Percentiles rank a stretch among this genome's conserved stretches.
Conservation (phyloP, 73 alveolate species). For the Effrenium voratum region DNA sequence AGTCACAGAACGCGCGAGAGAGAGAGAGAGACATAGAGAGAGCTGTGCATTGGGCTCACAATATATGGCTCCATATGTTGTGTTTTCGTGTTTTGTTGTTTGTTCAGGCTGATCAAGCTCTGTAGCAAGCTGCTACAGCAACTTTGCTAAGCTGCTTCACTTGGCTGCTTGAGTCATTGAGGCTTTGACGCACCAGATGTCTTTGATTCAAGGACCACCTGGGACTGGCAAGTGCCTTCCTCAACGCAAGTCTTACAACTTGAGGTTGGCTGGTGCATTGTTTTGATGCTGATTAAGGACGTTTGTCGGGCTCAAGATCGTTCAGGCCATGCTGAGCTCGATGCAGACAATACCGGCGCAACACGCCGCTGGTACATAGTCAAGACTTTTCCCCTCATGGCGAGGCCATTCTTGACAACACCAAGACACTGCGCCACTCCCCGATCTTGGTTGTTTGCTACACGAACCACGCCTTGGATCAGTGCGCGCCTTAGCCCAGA, state of each 20-base stretch:
- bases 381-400: too few relatives aligned
- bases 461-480: conserved; percentile 98
- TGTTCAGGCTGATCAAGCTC: neutral
- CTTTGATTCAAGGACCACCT: conserved; percentile 98
- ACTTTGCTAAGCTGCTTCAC: neutral
- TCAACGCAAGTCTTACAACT: too few relatives aligned
- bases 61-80: neutral
- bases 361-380: too few relatives aligned
- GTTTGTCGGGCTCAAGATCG: conserved; percentile 96
- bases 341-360: too few relatives aligned
- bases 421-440: conserved; percentile 90
- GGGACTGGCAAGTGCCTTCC: conserved; percentile 94
- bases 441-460: conserved; percentile 97
- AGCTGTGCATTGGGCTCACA: neutral
- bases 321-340: conserved; percentile 88
- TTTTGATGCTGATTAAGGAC: conserved; percentile 95
- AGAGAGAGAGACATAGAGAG: neutral
- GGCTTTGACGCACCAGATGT: conserved; percentile 95
- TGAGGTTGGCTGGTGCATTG: neutral
- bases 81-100: neutral
- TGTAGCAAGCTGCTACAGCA: neutral
- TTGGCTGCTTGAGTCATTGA: conserved; percentile 15
- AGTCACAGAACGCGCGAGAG: neutral
- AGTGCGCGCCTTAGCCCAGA: too few relatives aligned
- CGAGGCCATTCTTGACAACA: conserved; percentile 95